phyloP scores from a whole-genome alignment of 2,329 filamentous ascomycete species.

The Diaporthe aspalathi region DNA sequence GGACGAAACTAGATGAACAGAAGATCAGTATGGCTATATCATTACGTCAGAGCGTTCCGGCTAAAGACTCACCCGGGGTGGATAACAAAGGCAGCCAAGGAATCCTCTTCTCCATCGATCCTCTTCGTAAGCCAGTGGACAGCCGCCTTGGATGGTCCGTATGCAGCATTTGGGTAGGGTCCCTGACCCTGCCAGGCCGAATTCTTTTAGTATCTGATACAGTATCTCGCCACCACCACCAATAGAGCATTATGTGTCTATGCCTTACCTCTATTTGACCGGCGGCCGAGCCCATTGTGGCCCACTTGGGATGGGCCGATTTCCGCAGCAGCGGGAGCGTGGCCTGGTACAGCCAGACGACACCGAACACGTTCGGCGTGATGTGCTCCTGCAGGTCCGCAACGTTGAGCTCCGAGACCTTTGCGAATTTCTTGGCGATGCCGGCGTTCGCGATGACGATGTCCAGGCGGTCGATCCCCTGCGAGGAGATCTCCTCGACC shows the following conservation, averaged over 20 bases:
- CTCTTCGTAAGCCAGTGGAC: constrained; percentile 48
- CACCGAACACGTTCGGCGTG: constrained; percentile 56
- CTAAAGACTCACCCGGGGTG: constrained; percentile 45
- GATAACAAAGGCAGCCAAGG: constrained; percentile 48
- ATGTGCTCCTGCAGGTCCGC: constrained; percentile 53
- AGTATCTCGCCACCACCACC: neutral
- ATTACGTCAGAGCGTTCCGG: too few species aligned
- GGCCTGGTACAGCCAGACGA: constrained; percentile 58
- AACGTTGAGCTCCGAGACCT: constrained; percentile 48
- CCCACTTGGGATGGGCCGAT: constrained; percentile 48
- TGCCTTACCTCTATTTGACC: constrained; percentile 41
- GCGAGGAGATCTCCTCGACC: constrained; percentile 45
- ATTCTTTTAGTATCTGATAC: neutral
- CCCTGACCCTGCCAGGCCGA: constrained; percentile 37
- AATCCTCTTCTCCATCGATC: constrained; percentile 49
- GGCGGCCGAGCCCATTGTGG: constrained; percentile 49
- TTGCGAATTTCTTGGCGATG: constrained; percentile 49
- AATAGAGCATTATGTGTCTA: neutral
- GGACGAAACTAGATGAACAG: constrained; percentile 37
- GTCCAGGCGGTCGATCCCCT: constrained; percentile 57
- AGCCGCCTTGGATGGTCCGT: constrained; percentile 57
- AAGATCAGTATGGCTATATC: neutral
- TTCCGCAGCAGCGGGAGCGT: constrained; percentile 52
- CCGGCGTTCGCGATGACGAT: constrained; percentile 65
- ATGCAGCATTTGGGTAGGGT: constrained; percentile 50